Percentiles rank a stretch among this genome's conserved stretches.
Evolutionary conservation across 2,329 filamentous ascomycete genomes (phyloP).

Genomic region (Monosporascus ibericus): DNA sequence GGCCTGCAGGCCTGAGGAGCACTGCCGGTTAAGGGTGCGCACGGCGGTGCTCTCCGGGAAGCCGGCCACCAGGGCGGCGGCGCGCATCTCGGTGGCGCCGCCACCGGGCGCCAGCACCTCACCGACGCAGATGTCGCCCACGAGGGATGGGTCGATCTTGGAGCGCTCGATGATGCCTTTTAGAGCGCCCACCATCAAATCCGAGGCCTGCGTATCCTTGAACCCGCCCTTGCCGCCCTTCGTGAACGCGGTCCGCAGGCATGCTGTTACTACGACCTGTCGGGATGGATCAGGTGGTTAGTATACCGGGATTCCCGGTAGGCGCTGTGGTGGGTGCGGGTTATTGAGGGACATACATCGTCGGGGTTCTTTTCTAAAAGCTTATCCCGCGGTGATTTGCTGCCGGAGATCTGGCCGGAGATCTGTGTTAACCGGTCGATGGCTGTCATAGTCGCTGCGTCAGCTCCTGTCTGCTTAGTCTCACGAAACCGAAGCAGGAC

Average conservation of each 20-base stretch:
- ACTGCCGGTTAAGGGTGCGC: conserved; percentile 87
- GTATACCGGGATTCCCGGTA: neutral
- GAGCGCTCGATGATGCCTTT: conserved; percentile 77
- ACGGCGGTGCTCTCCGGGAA: conserved; percentile 84
- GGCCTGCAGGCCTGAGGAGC: conserved; percentile 86
- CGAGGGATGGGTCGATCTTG: conserved; percentile 77
- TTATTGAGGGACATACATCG: conserved; percentile 41
- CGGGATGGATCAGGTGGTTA: neutral
- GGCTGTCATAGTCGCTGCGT: conserved; percentile 30
- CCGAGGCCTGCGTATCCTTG: conserved; percentile 86
- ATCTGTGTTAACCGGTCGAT: conserved; percentile 54
- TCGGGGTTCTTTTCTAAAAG: conserved; percentile 61
- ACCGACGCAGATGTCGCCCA: conserved; percentile 91
- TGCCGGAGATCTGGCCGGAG: conserved; percentile 52
- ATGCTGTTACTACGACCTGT: conserved; percentile 83
- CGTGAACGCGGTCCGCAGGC: conserved; percentile 85
- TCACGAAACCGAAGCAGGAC: neutral
- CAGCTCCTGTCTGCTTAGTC: neutral
- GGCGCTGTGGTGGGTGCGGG: too few relatives aligned
- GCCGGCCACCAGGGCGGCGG: conserved; percentile 81
- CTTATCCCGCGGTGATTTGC: conserved; percentile 42
- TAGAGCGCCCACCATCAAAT: conserved; percentile 80
- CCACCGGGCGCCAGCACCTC: conserved; percentile 87
- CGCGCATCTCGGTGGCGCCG: conserved; percentile 94
- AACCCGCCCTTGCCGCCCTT: conserved; percentile 90